Base-by-base conservation (phyloP, 441 rosid species). In the Jatropha podagrica region DNA sequence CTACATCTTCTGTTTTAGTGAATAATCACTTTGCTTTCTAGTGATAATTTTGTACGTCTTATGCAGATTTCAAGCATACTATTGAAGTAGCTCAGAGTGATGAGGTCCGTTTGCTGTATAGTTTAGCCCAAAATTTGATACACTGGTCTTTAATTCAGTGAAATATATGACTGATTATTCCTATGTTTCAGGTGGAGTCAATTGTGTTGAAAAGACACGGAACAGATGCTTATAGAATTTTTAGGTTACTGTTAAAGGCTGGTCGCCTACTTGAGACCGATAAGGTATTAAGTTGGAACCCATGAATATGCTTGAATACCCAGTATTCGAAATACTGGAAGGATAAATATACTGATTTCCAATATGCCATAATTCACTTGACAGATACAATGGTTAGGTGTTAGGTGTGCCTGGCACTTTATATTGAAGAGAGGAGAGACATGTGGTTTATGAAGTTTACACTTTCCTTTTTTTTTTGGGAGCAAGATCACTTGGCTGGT, bases 151-250 rank as follows among this genome's bases (percentile, higher is more conserved):
- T 69, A 48, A 32, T 74, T 72, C 32, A 26, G 41, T 56, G 37
- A 13, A 51, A 73, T 49, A 68, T 56, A 66, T 58, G 55, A 75
- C 64, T 56, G 67, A 68, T 60, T 73, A 23, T 67, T 77, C 70
- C 49, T 77, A 23, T 72, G n/a, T 60, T 60, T 44, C 82, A 92
- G 97, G 87, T 90, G 68, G 95, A 95, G 78, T 87, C 97, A 71
- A 69, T 93, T 77, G 89, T 93, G 65, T 74, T 83, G 85, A 87
- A 88, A 86, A 90, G 92, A 84, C 86, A 88, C 38, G 97, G 97
- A 64, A 74, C 67, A 78, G 92, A 89, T 63, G 93, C 93, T 52
- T 88, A 85, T 86, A 90, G 84, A 88, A 91, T 93, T 71, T 95
- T 95, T 81, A 85, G 94, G 84, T 77, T 86, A 76, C 86, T 96